Base-by-base conservation (phyloP, 2,329 filamentous ascomycete species). In the Trichoderma sp. region DNA sequence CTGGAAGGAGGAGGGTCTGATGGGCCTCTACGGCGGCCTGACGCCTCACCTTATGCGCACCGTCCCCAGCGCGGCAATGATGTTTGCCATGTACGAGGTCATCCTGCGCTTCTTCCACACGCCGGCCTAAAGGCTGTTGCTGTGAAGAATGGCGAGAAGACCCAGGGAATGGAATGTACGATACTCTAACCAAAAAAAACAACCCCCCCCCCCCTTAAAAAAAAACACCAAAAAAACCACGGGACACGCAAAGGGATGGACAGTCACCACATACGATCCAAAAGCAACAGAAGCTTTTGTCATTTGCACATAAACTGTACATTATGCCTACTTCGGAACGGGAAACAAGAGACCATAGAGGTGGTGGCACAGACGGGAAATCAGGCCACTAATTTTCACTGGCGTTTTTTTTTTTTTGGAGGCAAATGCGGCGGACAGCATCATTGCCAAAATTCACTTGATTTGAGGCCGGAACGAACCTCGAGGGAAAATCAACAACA, bases 31-130 rank as follows among this genome's bases (percentile, higher is more conserved):
- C 76, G 94, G 94, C 67, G 94, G 94, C 19, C 84, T 98, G 74
- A 96, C 94, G 15, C 93, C 94, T 56, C 94, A 98, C 77, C 87
- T 98, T 74, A 87, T 97, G 79, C 87, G 94, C 70, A 94, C 94
- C 7, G 94, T 97, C 6, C 94, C 94, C 1, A 95, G 92, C 73
- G 93, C 94, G 8, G 93, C 92, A 72, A 97, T 98, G 78, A 97
- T 97, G 92, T 97, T 97, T 78, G 93, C 93, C 79, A 95, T 95
- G 83, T 97, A 88, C 74, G 86, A 88, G 75, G 84, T 81, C 65
- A 87, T 88, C 52, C 78, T 88, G 34, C 80, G 81, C 6, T 72
- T 85, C 6, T 82, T 84, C 68, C 74, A 81, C 68, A 79, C 79
- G 8, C 75, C 77, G 15, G 76, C 78, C 7, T 80, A 74, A 72